Percentiles rank a stretch among this genome's conserved stretches.
These are phyloP conservation scores for Lipomyces spencermartinsiae DNA, from an alignment of 805 yeast species.

Conservation along the genomic window DNA sequence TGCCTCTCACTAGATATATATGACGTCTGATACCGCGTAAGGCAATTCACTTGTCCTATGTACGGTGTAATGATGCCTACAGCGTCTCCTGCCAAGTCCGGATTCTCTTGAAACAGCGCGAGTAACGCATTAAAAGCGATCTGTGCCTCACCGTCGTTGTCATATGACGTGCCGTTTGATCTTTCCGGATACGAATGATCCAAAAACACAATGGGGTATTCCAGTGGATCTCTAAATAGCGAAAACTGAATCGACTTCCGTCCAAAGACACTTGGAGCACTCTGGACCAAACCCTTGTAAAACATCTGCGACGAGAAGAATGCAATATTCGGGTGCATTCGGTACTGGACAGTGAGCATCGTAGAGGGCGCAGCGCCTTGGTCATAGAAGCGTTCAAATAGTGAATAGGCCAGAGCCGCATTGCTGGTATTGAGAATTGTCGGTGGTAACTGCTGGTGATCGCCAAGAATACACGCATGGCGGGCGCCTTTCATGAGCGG, in stretches of 20 bases:
- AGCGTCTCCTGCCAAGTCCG: not conserved
- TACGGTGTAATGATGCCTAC: constrained; percentile 94
- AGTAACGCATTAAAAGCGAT: not conserved
- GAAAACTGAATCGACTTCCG: constrained; percentile 10
- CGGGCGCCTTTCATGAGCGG: constrained; percentile 90
- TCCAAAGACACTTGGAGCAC: constrained; percentile 71
- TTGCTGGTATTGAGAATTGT: constrained; percentile 88
- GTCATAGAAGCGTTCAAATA: constrained; percentile 89
- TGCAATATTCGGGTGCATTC: constrained; percentile 95
- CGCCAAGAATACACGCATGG: constrained; percentile 88
- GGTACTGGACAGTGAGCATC: constrained; percentile 85
- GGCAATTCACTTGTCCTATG: constrained; percentile 71
- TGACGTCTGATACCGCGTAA: constrained; percentile 4
- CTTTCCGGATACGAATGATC: constrained; percentile 3
- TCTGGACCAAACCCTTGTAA: constrained; percentile 70
- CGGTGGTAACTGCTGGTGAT: constrained; percentile 96
- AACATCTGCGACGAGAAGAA: constrained; percentile 83
- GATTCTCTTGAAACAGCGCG: not conserved
- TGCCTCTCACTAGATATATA: not conserved
- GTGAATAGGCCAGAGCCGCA: constrained; percentile 81
- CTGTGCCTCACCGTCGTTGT: constrained; percentile 1
- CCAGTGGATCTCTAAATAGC: not conserved
- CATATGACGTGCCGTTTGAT: not conserved
- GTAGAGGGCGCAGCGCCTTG: constrained; percentile 63
- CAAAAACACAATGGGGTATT: not conserved